Conservation (phyloP, 306 rosid genomes). For the Glycyrrhiza uralensis region DNA sequence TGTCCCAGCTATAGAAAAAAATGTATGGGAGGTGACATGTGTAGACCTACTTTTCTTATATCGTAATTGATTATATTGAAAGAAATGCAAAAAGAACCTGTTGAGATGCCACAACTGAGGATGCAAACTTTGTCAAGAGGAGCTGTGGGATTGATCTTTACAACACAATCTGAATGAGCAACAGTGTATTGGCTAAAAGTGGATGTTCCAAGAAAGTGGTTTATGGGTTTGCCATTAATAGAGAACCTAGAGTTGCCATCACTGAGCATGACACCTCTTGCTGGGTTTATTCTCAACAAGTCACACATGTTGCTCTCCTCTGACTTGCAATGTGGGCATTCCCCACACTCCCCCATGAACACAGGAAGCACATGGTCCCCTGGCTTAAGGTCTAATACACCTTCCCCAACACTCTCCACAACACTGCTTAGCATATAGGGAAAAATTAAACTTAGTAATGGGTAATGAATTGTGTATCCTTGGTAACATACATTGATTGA, state of each 20-base stretch:
- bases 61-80: too few species aligned
- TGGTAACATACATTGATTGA: background rate
- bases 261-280: conserved; percentile 32
- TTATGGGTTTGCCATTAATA: conserved; percentile 28
- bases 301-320: background rate
- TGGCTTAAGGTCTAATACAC: conserved; percentile 16
- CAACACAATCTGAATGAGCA: conserved; percentile 24
- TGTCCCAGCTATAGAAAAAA: too few species aligned
- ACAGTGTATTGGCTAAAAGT: conserved; percentile 48
- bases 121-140: background rate
- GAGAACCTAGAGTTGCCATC: conserved; percentile 42
- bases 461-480: background rate
- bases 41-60: too few species aligned
- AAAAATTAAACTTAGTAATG: background rate
- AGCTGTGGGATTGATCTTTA: background rate
- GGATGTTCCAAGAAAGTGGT: conserved; percentile 43
- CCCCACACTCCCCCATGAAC: background rate
- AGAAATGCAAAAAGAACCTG: background rate
- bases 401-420: conserved; percentile 41
- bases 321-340: too few species aligned
- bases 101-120: background rate
- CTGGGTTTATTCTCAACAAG: conserved; percentile 28
- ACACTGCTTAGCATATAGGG: conserved; percentile 6
- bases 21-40: too few species aligned
- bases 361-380: background rate